A percentile compares a stretch with the other conserved stretches of the same genome.
Evolutionary conservation across 176 grass and related monocot genomes (phyloP).

Genomic region (Miscanthus lutarioriparius): DNA sequence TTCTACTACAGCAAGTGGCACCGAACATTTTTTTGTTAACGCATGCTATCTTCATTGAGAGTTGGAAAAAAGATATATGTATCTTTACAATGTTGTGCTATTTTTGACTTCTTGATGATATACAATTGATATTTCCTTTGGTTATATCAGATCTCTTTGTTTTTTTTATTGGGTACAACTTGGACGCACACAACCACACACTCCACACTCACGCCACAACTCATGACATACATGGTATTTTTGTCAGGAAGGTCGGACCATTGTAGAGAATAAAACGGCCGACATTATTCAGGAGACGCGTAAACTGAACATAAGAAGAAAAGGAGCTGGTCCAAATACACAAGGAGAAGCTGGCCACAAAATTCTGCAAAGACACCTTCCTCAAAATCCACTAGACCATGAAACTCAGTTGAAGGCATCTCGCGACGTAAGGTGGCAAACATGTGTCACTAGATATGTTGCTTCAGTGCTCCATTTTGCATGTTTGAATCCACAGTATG

Average conservation of each 20-base stretch:
- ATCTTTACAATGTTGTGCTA: constrained; percentile 3
- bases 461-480: constrained; percentile 24
- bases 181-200: too few species aligned
- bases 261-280: constrained; percentile 90
- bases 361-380: constrained; percentile 56
- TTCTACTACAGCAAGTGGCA: neutral
- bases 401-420: constrained; percentile 99
- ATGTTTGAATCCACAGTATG: neutral
- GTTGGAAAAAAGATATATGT: neutral
- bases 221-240: constrained; percentile 12
- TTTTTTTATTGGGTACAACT: neutral
- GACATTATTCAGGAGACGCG: constrained; percentile 92
- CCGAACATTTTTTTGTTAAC: neutral
- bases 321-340: constrained; percentile 52
- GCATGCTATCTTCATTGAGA: neutral
- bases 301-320: constrained; percentile 85
- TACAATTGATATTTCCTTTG: neutral
- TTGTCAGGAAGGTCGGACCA: constrained; percentile 84
- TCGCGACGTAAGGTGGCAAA: constrained; percentile 99
- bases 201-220: too few species aligned
- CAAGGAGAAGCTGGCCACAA: constrained; percentile 58
- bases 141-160: constrained; percentile 15
- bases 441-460: constrained; percentile 58
- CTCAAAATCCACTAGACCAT: constrained; percentile 76
- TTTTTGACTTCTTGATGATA: constrained; percentile 5